These are phyloP conservation scores for Populus hybrid DNA, from an alignment of 441 rosid genomes.

Conservation along the genomic window DNA sequence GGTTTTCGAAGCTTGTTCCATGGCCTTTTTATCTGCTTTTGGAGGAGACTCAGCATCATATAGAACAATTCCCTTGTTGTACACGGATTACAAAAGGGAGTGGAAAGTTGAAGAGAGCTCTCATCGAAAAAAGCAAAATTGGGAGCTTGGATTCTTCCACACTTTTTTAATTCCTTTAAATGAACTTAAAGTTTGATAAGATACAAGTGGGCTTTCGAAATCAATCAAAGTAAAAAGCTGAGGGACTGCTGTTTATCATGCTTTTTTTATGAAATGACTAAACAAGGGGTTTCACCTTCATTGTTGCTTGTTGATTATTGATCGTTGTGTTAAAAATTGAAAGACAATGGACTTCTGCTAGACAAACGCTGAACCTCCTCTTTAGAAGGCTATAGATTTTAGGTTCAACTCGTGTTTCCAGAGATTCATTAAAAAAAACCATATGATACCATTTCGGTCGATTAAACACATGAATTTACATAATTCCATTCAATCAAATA, in stretches of 20 bases:
- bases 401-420: no score
- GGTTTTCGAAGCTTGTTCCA: slow-evolving; percentile 28
- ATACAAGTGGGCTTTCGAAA: slow-evolving; percentile 22
- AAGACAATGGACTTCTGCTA: no score
- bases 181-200: slow-evolving; percentile 10
- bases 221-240: background rate
- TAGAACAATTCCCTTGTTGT: slow-evolving; percentile 7
- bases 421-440: no score
- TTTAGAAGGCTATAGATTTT: no score
- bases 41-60: background rate
- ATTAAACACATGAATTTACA: no score
- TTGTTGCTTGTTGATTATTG: background rate
- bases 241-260: background rate
- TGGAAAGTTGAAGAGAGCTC: background rate
- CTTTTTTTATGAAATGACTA: background rate
- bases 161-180: slow-evolving; percentile 8
- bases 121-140: background rate
- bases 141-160: slow-evolving; percentile 20
- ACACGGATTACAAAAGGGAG: slow-evolving; percentile 16
- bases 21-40: slow-evolving; percentile 14
- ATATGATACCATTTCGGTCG: no score
- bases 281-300: background rate
- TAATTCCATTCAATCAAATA: no score
- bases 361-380: no score
- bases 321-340: background rate